These are phyloP conservation scores for Aristolochia californica DNA, from an alignment of 164 flowering plant species.

Conservation along the genomic window DNA sequence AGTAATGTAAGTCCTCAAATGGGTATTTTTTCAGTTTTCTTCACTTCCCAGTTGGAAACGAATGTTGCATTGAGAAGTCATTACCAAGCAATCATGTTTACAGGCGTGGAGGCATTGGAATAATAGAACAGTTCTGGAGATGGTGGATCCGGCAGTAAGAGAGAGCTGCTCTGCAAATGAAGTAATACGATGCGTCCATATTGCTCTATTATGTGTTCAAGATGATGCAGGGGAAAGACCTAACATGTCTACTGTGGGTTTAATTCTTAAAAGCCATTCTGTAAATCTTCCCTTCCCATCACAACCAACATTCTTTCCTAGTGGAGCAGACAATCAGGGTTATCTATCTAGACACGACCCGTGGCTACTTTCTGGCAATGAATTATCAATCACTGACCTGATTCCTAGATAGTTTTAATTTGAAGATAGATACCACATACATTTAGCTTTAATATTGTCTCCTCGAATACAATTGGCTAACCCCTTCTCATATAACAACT, in stretches of 20 bases:
- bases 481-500: too few species aligned
- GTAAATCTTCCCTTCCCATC: slow-evolving; percentile 4
- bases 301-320: slow-evolving; percentile 11
- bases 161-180: slow-evolving; percentile 7
- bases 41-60: background rate
- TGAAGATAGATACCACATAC: too few species aligned
- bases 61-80: background rate
- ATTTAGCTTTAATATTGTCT: too few species aligned
- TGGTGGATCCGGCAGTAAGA: slow-evolving; percentile 10
- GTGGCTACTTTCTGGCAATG: too few species aligned
- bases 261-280: slow-evolving; percentile 10
- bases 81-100: background rate
- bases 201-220: slow-evolving; percentile 27
- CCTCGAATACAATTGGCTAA: too few species aligned
- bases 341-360: too few species aligned
- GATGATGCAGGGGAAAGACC: slow-evolving; percentile 15
- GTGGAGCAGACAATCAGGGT: too few species aligned
- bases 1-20: slow-evolving; percentile 6
- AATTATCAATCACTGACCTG: too few species aligned
- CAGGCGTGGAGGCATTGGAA: slow-evolving; percentile 20
- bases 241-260: slow-evolving; percentile 9
- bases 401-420: too few species aligned
- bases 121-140: slow-evolving; percentile 5
- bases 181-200: slow-evolving; percentile 21
- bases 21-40: background rate